Evolutionary conservation across 441 rosid species (phyloP), one percentile per base, ranked within the genome.

Genomic region (Erodium texanum): DNA sequence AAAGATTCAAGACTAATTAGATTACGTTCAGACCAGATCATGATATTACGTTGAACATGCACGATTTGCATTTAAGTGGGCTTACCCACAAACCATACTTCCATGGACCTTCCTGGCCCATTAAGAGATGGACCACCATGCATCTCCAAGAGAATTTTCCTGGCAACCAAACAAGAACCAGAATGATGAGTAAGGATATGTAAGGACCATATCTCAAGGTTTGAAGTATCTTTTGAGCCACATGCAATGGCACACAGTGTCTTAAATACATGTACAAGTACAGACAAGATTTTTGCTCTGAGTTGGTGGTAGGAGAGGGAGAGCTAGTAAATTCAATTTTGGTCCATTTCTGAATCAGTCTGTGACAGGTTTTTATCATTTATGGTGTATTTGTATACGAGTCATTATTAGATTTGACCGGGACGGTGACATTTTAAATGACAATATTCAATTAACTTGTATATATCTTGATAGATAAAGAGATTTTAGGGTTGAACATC

Each of bases 81-180:
- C 23, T 1, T 27, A 16, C 59, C 22, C 59, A 52, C 59, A 52
- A 5, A 16, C 59, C 59, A 19, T 52, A 9, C 59, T 16, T 52
- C 22, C n/a, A n/a, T 14, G 58, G 19, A 19, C 58, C 58, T 50
- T 50, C 7, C 58, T 50, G 20, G 58, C 58, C 58, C 58, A 50
- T 16, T 52, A 52, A 18, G 23, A 23, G 59, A 52, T 52, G 59
- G 59, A 52, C 59, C 59, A 52, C 59, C 59, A 52, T 52, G 59
- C 59, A 52, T 52, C 5, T 52, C 20, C 20, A 16, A 52, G 23
- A 52, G 15, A 10, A 52, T 52, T 52, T 52, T 52, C 59, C 20
- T 16, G 59, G 22, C 59, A 52, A 1, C 59, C 59, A 52, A 52
- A 52, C 59, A 52, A 18, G 15, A 52, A 9, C 59, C 11, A 18